Conservation (phyloP, 2,329 filamentous ascomycete genomes). For the Aspergillus tanneri region DNA sequence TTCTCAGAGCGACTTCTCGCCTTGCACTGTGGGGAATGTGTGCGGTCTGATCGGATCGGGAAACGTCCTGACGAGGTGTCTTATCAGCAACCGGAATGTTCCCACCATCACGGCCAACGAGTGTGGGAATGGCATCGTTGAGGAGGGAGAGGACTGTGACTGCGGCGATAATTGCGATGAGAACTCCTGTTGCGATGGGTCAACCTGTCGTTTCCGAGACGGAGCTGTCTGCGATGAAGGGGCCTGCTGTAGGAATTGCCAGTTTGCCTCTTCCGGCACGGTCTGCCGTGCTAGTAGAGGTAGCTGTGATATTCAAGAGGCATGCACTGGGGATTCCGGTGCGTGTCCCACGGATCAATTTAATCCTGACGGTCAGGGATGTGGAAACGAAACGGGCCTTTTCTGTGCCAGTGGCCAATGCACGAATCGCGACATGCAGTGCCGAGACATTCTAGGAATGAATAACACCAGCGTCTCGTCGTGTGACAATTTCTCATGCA, state of each 20-base stretch:
- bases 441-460: neutral
- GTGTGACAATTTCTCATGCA: conserved; percentile 5
- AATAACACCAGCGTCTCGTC: conserved; percentile 9
- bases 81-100: conserved; percentile 54
- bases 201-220: conserved; percentile 18
- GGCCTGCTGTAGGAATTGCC: conserved; percentile 12
- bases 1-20: conserved; percentile 73
- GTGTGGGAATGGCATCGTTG: conserved; percentile 91
- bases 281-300: conserved; percentile 11
- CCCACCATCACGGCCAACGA: conserved; percentile 49
- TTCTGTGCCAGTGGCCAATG: conserved; percentile 16
- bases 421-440: conserved; percentile 15
- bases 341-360: conserved; percentile 10
- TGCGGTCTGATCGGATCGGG: conserved; percentile 74
- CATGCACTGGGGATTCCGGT: conserved; percentile 5
- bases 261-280: conserved; percentile 2
- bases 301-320: conserved; percentile 12
- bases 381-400: neutral
- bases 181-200: conserved; percentile 20
- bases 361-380: conserved; percentile 7
- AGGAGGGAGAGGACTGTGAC: conserved; percentile 85
- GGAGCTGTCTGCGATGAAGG: conserved; percentile 15
- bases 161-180: conserved; percentile 59
- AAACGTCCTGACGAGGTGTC: conserved; percentile 67
- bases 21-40: conserved; percentile 84